Evolutionary conservation across 768 basidiomycete genomes (phyloP).

Genomic region (Hygrocybe coccinea): DNA sequence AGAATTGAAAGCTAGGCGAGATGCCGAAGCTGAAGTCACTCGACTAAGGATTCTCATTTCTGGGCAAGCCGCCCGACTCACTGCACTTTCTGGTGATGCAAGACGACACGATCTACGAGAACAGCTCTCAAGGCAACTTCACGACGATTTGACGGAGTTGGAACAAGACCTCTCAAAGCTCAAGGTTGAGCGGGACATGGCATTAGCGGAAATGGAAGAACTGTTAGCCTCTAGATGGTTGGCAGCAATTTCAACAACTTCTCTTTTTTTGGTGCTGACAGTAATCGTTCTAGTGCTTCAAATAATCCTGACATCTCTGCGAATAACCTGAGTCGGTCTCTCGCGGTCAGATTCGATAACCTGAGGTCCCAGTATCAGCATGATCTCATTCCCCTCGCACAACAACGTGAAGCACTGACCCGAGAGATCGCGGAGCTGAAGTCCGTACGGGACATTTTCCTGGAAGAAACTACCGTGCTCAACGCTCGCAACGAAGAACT

Average conservation of each 20-base stretch:
- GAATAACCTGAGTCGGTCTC: conserved; percentile 54
- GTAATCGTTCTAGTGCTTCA: neutral
- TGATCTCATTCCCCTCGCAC: conserved; percentile 79
- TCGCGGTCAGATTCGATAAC: conserved; percentile 80
- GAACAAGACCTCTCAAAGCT: conserved; percentile 85
- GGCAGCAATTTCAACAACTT: conserved; percentile 17
- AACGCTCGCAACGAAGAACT: conserved; percentile 92
- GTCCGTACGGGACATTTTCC: conserved; percentile 76
- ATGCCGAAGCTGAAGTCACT: conserved; percentile 89
- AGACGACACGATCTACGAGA: conserved; percentile 74
- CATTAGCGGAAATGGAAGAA: conserved; percentile 91
- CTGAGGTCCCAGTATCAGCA: conserved; percentile 84
- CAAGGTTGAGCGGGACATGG: conserved; percentile 85
- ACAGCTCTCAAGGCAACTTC: conserved; percentile 73
- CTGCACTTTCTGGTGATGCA: conserved; percentile 77
- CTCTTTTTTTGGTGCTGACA: neutral
- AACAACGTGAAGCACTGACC: conserved; percentile 70
- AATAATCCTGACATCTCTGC: conserved; percentile 34
- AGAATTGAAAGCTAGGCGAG: conserved; percentile 81
- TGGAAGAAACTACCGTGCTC: conserved; percentile 88
- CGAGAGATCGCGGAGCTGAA: conserved; percentile 85
- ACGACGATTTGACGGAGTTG: conserved; percentile 67
- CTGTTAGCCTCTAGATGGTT: conserved; percentile 72
- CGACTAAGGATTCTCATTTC: conserved; percentile 79
- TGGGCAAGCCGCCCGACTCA: conserved; percentile 83